A percentile compares a stretch with the other conserved stretches of the same genome.
Conservation (phyloP, 345 rosid species). For the Linum tenue region DNA sequence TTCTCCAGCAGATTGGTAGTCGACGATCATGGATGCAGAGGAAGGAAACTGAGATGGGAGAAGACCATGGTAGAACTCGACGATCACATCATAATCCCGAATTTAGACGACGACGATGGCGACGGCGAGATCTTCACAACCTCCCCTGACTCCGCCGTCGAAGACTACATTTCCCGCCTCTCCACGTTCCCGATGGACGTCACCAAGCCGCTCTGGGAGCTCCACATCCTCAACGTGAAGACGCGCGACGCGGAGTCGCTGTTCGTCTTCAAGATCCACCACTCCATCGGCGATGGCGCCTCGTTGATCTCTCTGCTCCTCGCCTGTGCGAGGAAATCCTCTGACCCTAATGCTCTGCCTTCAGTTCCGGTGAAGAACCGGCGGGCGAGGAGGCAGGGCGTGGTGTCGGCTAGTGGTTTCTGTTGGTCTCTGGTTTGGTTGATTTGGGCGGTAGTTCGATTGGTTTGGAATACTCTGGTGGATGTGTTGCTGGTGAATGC, state of each 20-base stretch:
- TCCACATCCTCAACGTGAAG: slow-evolving; percentile 58
- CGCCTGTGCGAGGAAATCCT: slow-evolving; percentile 45
- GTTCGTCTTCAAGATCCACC: slow-evolving; percentile 31
- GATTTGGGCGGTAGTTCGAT: slow-evolving; percentile 29
- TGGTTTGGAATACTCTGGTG: slow-evolving; percentile 42
- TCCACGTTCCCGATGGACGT: slow-evolving; percentile 42
- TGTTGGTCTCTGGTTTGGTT: slow-evolving; percentile 22
- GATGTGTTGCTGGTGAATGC: slow-evolving; percentile 30
- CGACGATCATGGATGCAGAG: slow-evolving; percentile 10
- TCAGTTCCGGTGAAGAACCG: slow-evolving; percentile 34
- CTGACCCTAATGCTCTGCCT: slow-evolving; percentile 51
- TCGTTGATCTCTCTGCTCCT: slow-evolving; percentile 39
- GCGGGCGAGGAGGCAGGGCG: background rate
- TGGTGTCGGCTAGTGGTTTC: background rate
- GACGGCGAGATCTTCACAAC: slow-evolving; percentile 5
- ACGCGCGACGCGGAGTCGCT: slow-evolving; percentile 64
- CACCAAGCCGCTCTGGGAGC: slow-evolving; percentile 72
- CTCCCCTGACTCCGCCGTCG: slow-evolving; percentile 43
- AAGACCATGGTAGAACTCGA: slow-evolving; percentile 31
- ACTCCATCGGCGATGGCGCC: slow-evolving; percentile 40
- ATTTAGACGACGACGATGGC: slow-evolving; percentile 20
- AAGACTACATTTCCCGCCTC: slow-evolving; percentile 53
- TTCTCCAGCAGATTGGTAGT: slow-evolving; percentile 67
- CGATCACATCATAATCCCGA: slow-evolving; percentile 45
- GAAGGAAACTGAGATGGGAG: slow-evolving; percentile 51